Base-by-base conservation (phyloP, 2,329 filamentous ascomycete genomes). In the Ophiostoma piceae region DNA sequence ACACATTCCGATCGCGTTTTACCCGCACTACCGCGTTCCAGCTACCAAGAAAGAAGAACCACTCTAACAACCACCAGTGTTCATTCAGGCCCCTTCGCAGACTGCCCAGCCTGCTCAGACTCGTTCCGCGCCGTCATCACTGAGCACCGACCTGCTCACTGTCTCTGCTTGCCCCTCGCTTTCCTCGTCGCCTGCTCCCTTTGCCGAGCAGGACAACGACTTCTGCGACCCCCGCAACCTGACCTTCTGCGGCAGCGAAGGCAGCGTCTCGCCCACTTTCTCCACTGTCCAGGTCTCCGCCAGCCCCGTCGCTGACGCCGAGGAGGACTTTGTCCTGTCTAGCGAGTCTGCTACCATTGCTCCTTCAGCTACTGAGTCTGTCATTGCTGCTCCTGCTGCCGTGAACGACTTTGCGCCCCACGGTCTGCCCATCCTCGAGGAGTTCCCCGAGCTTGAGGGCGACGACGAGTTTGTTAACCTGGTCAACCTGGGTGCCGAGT, bases 201-300 rank as follows among this genome's bases (percentile, higher is more conserved):
- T 85, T 65, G 88, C 88, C 1, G 90, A 92, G 76, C 84, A 86
- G 74, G 90, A 92, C 78, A 85, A 92, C 74, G 90, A 92, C 80
- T 96, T 95, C 79, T 97, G 94, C 80, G 94, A 97, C 77, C 94
- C 94, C 43, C 89, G 94, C 77, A 92, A 96, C 77, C 82, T 97
- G 73, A 96, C 91, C 26, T 92, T 97, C 37, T 84, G 82, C 76
- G 79, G 84, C 69, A 79, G 82, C 72, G 84, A 82, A 75, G 78
- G 83, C 54, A 83, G 81, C 9, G 77, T 84, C 67, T 80, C 83
- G 8, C 80, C 84, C 65, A 90, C 92, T 74, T 89, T 92, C 74
- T 84, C 89, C 29, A 84, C 85, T 71, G 83, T 91, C 74, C 83
- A 88, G 60, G 85, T 64, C 54, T 29, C 85, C 22, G 85, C 91